Conservation (phyloP, 495 filamentous ascomycete species). For the Tuber microsphaerosporum region DNA sequence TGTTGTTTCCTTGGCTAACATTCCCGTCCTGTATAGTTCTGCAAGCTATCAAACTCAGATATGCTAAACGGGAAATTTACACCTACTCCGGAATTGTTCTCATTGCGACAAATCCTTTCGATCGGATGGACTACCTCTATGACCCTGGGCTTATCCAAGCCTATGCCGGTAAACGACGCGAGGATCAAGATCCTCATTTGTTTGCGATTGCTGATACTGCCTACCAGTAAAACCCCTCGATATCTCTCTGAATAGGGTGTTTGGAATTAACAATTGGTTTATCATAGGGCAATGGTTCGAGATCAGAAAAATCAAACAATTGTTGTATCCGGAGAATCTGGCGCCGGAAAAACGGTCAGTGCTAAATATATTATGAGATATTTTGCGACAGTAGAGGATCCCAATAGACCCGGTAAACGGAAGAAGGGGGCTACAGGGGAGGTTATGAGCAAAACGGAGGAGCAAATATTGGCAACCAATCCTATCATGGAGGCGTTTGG, state of each 20-base stretch:
- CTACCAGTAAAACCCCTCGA: constrained; percentile 65
- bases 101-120: constrained; percentile 98
- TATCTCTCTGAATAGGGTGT: not conserved
- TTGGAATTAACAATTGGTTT: constrained; percentile 15
- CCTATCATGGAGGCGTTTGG: constrained; percentile 99
- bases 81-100: constrained; percentile 98
- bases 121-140: constrained; percentile 94
- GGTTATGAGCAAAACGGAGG: constrained; percentile 94
- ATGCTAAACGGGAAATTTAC: constrained; percentile 98
- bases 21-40: constrained; percentile 56
- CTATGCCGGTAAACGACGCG: constrained; percentile 93
- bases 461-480: constrained; percentile 96
- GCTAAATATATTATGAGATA: constrained; percentile 99
- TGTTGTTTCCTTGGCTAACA: constrained; percentile 10
- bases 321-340: constrained; percentile 96
- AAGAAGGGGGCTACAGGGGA: constrained; percentile 63
- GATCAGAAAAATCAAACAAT: constrained; percentile 96
- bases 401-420: constrained; percentile 75
- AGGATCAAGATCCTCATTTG: constrained; percentile 92
- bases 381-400: constrained; percentile 94
- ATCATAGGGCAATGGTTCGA: constrained; percentile 83
- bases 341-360: constrained; percentile 97
- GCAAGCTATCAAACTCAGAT: constrained; percentile 95
- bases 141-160: constrained; percentile 99
- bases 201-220: constrained; percentile 99